phyloP scores from a whole-genome alignment of 2,329 filamentous ascomycete genomes.

The Ambrosiella xylebori region DNA sequence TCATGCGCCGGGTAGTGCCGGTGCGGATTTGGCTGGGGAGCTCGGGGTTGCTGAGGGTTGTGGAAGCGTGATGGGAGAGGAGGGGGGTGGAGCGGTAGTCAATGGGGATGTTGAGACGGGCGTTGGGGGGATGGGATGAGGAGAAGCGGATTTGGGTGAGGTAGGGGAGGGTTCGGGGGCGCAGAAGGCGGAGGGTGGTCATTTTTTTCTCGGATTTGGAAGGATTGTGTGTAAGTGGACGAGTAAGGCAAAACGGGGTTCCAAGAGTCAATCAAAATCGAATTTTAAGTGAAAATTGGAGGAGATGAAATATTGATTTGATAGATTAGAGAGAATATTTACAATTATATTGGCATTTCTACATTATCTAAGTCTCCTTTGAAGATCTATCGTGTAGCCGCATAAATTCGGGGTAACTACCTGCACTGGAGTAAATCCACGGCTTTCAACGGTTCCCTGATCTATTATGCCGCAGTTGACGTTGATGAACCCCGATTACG shows the following conservation, averaged over 20 bases:
- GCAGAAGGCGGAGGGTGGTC: background rate
- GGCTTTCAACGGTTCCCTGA: background rate
- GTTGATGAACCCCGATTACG: background rate
- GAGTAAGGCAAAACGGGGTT: background rate
- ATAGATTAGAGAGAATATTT: too few relatives aligned
- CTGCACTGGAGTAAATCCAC: background rate
- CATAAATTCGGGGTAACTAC: constrained; percentile 1
- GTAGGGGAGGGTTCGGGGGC: background rate
- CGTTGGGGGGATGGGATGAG: constrained; percentile 41
- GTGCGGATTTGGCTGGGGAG: constrained; percentile 48
- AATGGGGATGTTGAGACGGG: constrained; percentile 63
- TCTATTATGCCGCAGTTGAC: background rate
- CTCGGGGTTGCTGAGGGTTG: constrained; percentile 53
- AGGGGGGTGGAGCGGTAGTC: constrained; percentile 74
- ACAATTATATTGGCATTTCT: too few relatives aligned
- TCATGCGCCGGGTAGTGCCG: constrained; percentile 67
- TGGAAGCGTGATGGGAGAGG: constrained; percentile 61
- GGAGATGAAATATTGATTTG: background rate
- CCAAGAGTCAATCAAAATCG: background rate
- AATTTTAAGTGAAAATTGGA: background rate
- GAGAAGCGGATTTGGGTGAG: constrained; percentile 21
- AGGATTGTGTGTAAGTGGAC: background rate
- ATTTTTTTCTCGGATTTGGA: background rate
- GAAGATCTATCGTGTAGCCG: background rate
- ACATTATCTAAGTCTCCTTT: too few relatives aligned